A percentile compares a stretch with the other conserved stretches of the same genome.
Conservation (phyloP, 805 yeast species). For the Wilhelminamyces savonicus region DNA sequence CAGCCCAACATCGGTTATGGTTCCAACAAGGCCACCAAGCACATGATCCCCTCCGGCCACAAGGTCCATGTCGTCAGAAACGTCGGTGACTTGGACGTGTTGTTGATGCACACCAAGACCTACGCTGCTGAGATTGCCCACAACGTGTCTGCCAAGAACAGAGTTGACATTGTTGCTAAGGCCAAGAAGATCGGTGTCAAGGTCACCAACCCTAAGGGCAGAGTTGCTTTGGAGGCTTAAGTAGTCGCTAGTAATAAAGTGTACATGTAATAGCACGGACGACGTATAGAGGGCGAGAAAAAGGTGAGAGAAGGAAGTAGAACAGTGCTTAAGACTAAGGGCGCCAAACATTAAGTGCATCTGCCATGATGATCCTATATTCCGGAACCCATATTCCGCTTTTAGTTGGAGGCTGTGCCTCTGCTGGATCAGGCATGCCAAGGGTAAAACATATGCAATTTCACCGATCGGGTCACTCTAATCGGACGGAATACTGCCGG, state of each 20-base stretch:
- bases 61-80: constrained; percentile 92
- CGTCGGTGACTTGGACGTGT: constrained; percentile 88
- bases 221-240: constrained; percentile 97
- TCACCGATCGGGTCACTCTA: no score
- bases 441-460: no score
- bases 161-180: constrained; percentile 91
- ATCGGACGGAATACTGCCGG: no score
- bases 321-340: no score
- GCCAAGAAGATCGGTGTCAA: constrained; percentile 98
- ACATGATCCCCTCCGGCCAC: constrained; percentile 96
- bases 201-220: constrained; percentile 99
- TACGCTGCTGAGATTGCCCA: constrained; percentile 99
- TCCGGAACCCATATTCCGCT: no score
- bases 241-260: constrained; percentile 10
- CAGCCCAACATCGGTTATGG: constrained; percentile 99
- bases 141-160: constrained; percentile 97
- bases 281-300: neutral
- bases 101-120: constrained; percentile 94
- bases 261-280: no score
- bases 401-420: no score
- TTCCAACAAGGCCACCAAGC: constrained; percentile 98
- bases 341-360: no score
- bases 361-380: no score
- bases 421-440: no score
- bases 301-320: no score